Base-by-base conservation (phyloP, 225 moss, liverwort and hornwort species). In the Rhytidiadelphus loreus region DNA sequence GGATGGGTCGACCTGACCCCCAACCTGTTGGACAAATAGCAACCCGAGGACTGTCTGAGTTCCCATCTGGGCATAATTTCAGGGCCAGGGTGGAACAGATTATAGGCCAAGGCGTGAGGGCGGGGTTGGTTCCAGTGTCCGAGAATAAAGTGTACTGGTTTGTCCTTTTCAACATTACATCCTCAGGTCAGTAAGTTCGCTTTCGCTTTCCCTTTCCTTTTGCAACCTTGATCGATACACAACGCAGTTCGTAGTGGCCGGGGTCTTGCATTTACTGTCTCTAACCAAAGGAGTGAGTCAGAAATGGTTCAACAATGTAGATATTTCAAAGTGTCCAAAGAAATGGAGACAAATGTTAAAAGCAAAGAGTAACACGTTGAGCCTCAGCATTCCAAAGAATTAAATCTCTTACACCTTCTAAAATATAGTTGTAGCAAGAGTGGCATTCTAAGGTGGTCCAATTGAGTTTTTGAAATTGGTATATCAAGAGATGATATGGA, bases 121-220 rank as follows among this genome's bases (percentile, higher is more conserved):
- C 90, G 85, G 94, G 94, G 77, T 11, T 92, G 32, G 89, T 88
- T 75, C 92, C 94, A 57, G 91, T 92, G 52, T 84, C 93, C 37
- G 15, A 84, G 39, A 92, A 71, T 2, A 94, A 90, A 92, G 87
- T 90, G 9, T 94, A 94, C 58, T 94, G 94, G 94, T 94, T 94
- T 81, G 79, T 94, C 77, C 8, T 76, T 19, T 94, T 94, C 91
- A 94, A 93, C 59, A 85, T 60, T 14, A 82, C 85, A 46, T 48
- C 91, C 16, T 89, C 90, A 89, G 93, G 94, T 92, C 55, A 55
- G 43, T 18, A 56, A 43, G 68, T 25, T 55, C 24, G 48, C 87
- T 41, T 81, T 37, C 61, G 33, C 52, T 69, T 46, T 43, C 39
- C 29, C 50, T 32, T 79, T 39, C n/a, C 2, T 52, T 39, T 32